Evolutionary conservation across 768 basidiomycete genomes (phyloP), one percentile per base, ranked within the genome.

Genomic region (Lenzites betulinus): DNA sequence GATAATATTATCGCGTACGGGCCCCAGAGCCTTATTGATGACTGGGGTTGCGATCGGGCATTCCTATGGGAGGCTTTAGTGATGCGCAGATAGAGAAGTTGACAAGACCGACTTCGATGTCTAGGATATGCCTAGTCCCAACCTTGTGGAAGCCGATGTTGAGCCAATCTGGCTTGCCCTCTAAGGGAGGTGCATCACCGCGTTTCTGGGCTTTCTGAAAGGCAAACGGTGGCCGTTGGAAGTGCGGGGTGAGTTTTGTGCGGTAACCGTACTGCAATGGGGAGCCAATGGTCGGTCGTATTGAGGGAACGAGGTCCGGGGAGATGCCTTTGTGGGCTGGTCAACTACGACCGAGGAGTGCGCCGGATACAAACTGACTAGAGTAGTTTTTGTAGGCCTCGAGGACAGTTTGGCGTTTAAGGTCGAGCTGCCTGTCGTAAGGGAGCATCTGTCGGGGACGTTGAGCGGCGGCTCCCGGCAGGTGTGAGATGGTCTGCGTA

Each of bases 181-280:
- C 66, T 6, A 57, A 43, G 1, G 39, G 23, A 0, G 58, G 50
- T 2, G 62, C 49, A 13, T 58, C 54, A 13, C 18, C 69, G 65
- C 54, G 62, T 22, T 59, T 63, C 16, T 51, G 52, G 39, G 71
- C 68, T 49, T 70, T 76, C 53, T 65, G 68, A 15, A 64, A 49
- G 33, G 70, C 67, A 55, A 79, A 85, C 1, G 84, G 82, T 0
- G 93, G 87, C 0, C 87, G 82, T 23, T 95, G 92, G 62, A 98
- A 98, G 71, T 99, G 97, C 0, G 97, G 97, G 0, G 97, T 98
- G 54, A 99, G 87, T 76, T 99, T 99, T 1, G 97, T 99, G 33
- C 96, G 86, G 72, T 99, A 99, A 52, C 81, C 84, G 71, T 96
- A 98, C 54, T 95, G 86, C 50, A 92, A 78, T 0, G 96, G 97